These are phyloP conservation scores for Beauveria caledonica DNA, from an alignment of 2,329 filamentous ascomycete genomes.

Conservation along the genomic window DNA sequence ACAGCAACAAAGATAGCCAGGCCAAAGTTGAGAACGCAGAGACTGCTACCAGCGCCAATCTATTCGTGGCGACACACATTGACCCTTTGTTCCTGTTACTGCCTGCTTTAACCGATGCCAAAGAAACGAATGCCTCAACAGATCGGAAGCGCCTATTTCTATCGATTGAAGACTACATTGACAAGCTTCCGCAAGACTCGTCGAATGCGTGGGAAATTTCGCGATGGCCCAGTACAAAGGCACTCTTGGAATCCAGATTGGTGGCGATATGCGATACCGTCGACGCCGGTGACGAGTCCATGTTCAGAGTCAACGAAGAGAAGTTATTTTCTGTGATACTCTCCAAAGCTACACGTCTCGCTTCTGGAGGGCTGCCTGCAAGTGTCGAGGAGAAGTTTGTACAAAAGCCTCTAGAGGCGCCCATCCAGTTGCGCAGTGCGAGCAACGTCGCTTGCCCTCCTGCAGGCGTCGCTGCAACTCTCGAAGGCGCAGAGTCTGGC, in stretches of 20 bases:
- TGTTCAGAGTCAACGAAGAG: slow-evolving; percentile 70
- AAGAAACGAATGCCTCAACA: slow-evolving; percentile 32
- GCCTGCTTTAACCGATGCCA: slow-evolving; percentile 52
- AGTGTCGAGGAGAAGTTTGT: slow-evolving; percentile 87
- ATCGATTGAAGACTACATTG: slow-evolving; percentile 63
- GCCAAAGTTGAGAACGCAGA: slow-evolving; percentile 27
- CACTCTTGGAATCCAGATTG: slow-evolving; percentile 56
- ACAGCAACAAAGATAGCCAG: neutral
- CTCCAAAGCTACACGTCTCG: slow-evolving; percentile 63
- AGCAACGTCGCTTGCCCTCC: slow-evolving; percentile 11
- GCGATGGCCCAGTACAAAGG: slow-evolving; percentile 36
- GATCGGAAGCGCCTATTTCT: slow-evolving; percentile 56
- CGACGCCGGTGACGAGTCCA: slow-evolving; percentile 72
- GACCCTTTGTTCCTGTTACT: slow-evolving; percentile 81
- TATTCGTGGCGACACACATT: slow-evolving; percentile 77
- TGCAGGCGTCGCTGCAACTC: neutral
- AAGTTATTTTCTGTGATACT: slow-evolving; percentile 62
- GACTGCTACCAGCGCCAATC: slow-evolving; percentile 57
- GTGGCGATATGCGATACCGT: slow-evolving; percentile 69
- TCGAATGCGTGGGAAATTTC: slow-evolving; percentile 53
- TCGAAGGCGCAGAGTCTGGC: slow-evolving; percentile 17
- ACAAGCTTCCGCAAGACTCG: slow-evolving; percentile 46
- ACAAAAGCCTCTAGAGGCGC: slow-evolving; percentile 64
- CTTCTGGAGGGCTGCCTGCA: slow-evolving; percentile 55
- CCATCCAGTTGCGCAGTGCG: slow-evolving; percentile 59